phyloP scores from a whole-genome alignment of 345 rosid genomes.

The Lagerstroemia speciosa region DNA sequence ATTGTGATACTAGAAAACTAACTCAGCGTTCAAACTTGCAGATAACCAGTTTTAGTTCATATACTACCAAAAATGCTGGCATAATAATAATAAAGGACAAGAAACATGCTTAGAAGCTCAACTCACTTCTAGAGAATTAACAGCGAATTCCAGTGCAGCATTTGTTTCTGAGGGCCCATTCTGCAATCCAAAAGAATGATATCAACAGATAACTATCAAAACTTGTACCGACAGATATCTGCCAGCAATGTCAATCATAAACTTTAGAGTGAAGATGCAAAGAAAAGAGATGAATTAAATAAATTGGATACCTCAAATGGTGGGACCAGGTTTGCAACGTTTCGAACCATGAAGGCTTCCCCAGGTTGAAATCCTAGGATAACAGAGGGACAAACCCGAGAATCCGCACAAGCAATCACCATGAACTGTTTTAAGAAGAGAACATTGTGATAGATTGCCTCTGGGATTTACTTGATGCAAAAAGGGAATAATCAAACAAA shows the following conservation, averaged over 20 bases:
- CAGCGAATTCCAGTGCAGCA: slow-evolving; percentile 92
- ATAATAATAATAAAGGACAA: background rate
- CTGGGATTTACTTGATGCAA: background rate
- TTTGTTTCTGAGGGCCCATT: slow-evolving; percentile 89
- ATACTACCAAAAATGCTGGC: background rate
- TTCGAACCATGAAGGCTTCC: slow-evolving; percentile 86
- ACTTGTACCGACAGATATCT: background rate
- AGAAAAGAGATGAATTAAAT: background rate
- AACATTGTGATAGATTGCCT: slow-evolving; percentile 8
- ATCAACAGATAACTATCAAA: background rate
- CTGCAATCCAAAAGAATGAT: slow-evolving; percentile 31
- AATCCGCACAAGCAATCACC: slow-evolving; percentile 97
- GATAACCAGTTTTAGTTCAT: background rate
- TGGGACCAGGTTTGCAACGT: slow-evolving; percentile 88
- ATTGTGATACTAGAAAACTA: too few relatives aligned
- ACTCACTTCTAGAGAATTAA: slow-evolving; percentile 58
- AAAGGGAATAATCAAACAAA: background rate
- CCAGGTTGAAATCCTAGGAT: slow-evolving; percentile 93
- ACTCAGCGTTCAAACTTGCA: background rate
- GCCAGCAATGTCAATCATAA: background rate
- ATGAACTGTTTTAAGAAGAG: slow-evolving; percentile 46
- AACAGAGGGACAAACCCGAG: slow-evolving; percentile 91
- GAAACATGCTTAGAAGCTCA: background rate
- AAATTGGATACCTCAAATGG: slow-evolving; percentile 48
- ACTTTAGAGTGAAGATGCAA: background rate